Percentiles rank a stretch among this genome's conserved stretches.
Evolutionary conservation across 495 filamentous ascomycete genomes (phyloP).

Genomic region (Schizothecium vesticola): DNA sequence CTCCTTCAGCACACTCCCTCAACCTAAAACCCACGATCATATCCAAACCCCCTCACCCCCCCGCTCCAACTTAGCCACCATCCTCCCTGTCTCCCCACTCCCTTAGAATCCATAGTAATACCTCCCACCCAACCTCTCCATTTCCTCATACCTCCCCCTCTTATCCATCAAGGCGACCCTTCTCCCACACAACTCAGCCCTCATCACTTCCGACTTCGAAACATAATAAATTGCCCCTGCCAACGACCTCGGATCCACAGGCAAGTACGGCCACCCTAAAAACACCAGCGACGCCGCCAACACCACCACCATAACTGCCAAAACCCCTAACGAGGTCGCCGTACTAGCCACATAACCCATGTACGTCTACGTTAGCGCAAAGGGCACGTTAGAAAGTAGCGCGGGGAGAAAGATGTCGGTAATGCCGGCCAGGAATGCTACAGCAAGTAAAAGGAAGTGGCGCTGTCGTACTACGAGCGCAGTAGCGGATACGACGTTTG

Average conservation of each 20-base stretch:
- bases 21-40: too few species aligned
- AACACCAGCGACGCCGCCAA: slow-evolving; percentile 1
- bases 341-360: neutral
- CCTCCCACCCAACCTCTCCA: neutral
- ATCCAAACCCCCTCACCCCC: too few species aligned
- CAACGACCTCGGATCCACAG: slow-evolving; percentile 3
- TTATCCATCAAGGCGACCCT: neutral
- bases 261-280: slow-evolving; percentile 4
- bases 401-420: neutral
- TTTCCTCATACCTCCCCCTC: neutral
- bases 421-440: neutral
- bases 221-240: slow-evolving; percentile 5
- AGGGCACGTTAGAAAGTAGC: slow-evolving; percentile 7
- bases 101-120: neutral
- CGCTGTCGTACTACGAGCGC: neutral
- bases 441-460: neutral
- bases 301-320: neutral
- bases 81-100: too few species aligned
- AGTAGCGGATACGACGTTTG: neutral
- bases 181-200: neutral
- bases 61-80: too few species aligned
- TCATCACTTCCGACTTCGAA: neutral
- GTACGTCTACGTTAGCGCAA: slow-evolving; percentile 1
- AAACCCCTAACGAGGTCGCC: neutral
- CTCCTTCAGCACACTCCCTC: too few species aligned